Base-by-base conservation (phyloP, 352 stramenopile genomes). In the Phytophthora sansomeana region DNA sequence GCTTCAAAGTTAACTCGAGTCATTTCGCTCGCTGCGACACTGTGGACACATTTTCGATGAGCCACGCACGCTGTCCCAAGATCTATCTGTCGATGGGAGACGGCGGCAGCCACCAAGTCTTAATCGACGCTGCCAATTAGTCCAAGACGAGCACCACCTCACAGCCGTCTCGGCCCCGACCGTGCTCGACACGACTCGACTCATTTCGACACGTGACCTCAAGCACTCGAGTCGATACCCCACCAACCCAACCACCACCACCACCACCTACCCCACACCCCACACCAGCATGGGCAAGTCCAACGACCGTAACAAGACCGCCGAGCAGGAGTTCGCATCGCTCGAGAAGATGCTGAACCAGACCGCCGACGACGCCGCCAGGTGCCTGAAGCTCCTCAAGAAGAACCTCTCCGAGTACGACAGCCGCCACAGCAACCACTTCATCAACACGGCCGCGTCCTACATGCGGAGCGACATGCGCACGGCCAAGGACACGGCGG, bases 401-500 rank as follows among this genome's bases (percentile, higher is more conserved):
- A 35, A 32, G 43, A 50, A 50, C 43, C 43, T 50, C 2, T 50
- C 43, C 43, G 43, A 50, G 21, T 50, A 50, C 24, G 43, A 50
- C 43, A 50, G 43, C 10, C 43, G 43, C 43, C 43, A 50, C 21
- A 11, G 43, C 24, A 50, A 50, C 10, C 43, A 50, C 43, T 50
- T 50, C 14, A 50, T 50, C 11, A 50, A 50, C 43, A 50, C 43
- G 43, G 43, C 43, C 24, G 3, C 43, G 21, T 50, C 43, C 43
- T 50, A 50, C 43, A 30, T 50, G 43, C 43, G 43, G 43, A 50
- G 21, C 24, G 43, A 50, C 43, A 50, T 50, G 43, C 43, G 43
- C 43, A 50, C 19, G 19, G 43, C 43, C 43, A 50, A 50, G 43
- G 43, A 50, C 24, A 50, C 43, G 43, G 24, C 43, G 43, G 7